Evolutionary conservation across 305 asterid genomes (phyloP), one percentile per base, ranked within the genome.

Genomic region (Plantago rigida): DNA sequence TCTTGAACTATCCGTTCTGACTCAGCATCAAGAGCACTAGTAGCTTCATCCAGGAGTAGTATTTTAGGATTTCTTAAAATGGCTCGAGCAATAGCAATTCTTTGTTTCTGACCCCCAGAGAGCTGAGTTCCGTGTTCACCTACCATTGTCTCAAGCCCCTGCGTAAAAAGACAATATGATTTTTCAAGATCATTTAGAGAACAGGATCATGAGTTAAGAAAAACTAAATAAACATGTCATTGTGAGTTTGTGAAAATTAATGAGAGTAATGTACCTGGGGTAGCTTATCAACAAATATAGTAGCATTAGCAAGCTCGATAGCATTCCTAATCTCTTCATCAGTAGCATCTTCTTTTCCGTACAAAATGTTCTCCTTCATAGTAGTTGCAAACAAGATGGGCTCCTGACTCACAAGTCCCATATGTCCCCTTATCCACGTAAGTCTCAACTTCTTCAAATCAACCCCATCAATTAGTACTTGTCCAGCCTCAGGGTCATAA

Each of bases 61-160:
- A 89, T 81, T 73, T 69, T 89, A 1, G 97, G 97, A 49, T 86
- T 76, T 75, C 83, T 89, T 50, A 89, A 67, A 73, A 89, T 83
- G 29, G 97, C 95, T 49, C 95, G 75, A 9, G 97, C 94, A 63
- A 89, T 86, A 15, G 97, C 97, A 9, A 89, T 66, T 68, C 97
- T 69, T 64, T 89, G 97, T 75, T 89, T 89, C 66, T 89, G 97
- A 47, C 97, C 97, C 3, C 97, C 97, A 0, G 95, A 89, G 46
- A 89, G 78, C 63, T 82, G 89, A 60, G 97, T 79, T n/a, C 97
- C 97, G 34, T 79, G 97, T 65, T 89, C 95, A 0, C 97, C 97
- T 59, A 83, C 97, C 87, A 77, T 81, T 0, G 94, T 84, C 64
- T 84, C 85, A 34, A 86, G 85, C 46, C 97, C 92, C 97, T 89